Evolutionary conservation across 2,329 filamentous ascomycete genomes (phyloP), one percentile per base, ranked within the genome.

Genomic region (Aureobasidium leucospermi): DNA sequence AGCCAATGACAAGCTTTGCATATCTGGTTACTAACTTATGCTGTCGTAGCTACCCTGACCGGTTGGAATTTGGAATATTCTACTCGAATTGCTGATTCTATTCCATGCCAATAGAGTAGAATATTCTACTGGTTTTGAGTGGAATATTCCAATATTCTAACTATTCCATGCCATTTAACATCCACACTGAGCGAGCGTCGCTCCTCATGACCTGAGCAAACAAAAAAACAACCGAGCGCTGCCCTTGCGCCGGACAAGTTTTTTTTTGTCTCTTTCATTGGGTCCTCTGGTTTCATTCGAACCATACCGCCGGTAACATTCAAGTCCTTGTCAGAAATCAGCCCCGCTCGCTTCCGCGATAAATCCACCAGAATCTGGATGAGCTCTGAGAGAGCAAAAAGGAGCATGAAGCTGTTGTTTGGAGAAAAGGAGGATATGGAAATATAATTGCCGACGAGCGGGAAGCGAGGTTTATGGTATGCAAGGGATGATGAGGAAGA

Each of bases 241-340:
- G 13, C 36, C 11, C 36, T 31, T 19, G 31, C 10, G 31, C 19
- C 38, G 32, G 13, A 49, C 15, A 16, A 38, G 19, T 15, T 38
- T 38, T 31, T 10, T 31, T 34, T 13, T 36, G 8, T 13, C 10
- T 13, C 23, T 13, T 11, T n/a, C 23, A 52, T 39, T 41, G 6
- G 48, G 36, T 13, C 8, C 34, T 41, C 8, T 11, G 6, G 23
- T 29, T 19, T 31, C 31, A 31, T 9, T 55, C n/a, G 28, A 55
- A 55, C 51, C 51, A 55, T 55, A 34, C 38, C 39, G 10, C 36
- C 36, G 49, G 49, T 52, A 52, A 42, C 49, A 29, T 23, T 23
- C 23, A 23, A 16, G 36, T 31, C 19, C 36, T 16, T 52, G 49
- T 41, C 49, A 41, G 34, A 42, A 15, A 9, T 49, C 39, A 8